Percentiles rank a stretch among this genome's conserved stretches.
Conservation (phyloP, 2,329 filamentous ascomycete species). For the Calonectria crousiana region DNA sequence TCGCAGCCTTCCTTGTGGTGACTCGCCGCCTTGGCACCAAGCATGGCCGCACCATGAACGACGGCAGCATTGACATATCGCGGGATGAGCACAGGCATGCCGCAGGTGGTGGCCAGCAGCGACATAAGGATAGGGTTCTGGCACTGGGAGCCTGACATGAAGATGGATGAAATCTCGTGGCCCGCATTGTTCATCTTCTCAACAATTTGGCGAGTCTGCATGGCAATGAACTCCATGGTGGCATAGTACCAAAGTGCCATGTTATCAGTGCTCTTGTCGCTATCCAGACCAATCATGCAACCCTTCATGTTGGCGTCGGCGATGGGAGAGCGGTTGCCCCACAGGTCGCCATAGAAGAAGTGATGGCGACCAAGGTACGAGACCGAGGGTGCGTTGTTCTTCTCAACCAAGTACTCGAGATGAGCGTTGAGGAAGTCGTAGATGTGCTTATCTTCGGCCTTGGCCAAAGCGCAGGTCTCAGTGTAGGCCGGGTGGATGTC, state of each 20-base stretch:
- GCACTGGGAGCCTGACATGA: constrained; percentile 99
- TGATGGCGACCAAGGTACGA: constrained; percentile 91
- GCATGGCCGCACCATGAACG: constrained; percentile 97
- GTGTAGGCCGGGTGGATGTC: constrained; percentile 94
- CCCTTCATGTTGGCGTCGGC: constrained; percentile 95
- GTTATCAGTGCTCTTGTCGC: constrained; percentile 87
- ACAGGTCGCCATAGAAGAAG: constrained; percentile 98
- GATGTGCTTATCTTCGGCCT: constrained; percentile 87
- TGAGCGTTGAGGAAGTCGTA: constrained; percentile 96
- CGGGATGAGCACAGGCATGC: constrained; percentile 93
- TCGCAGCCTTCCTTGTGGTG: constrained; percentile 77
- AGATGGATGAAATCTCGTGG: constrained; percentile 90
- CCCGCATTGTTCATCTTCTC: constrained; percentile 93
- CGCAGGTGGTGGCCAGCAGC: constrained; percentile 89
- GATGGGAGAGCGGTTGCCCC: constrained; percentile 95
- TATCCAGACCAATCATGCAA: constrained; percentile 86
- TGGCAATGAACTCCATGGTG: constrained; percentile 97
- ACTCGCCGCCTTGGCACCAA: constrained; percentile 96
- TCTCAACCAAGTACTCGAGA: constrained; percentile 80
- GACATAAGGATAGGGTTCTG: constrained; percentile 94
- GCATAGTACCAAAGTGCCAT: constrained; percentile 94
- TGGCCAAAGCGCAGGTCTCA: constrained; percentile 81
- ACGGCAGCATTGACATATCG: constrained; percentile 95
- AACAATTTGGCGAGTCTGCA: constrained; percentile 96
- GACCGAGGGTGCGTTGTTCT: constrained; percentile 78